phyloP scores from a whole-genome alignment of 805 yeast species.

The Zygosaccharomyces gambellarensis region DNA sequence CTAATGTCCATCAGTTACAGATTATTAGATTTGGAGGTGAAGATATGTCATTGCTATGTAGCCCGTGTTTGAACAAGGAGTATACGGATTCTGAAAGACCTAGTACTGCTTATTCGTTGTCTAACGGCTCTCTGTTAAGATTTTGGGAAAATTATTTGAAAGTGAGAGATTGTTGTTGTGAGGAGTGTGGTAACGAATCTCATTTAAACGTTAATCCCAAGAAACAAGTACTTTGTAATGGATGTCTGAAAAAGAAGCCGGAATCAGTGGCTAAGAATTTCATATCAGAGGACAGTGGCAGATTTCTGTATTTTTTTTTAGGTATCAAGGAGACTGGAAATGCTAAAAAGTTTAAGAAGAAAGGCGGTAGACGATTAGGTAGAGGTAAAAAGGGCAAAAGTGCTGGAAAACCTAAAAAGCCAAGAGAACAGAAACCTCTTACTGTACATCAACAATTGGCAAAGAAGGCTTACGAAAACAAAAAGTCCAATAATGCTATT shows the following conservation, averaged over 20 bases:
- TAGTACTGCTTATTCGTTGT: conserved; percentile 45
- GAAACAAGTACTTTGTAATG: conserved; percentile 39
- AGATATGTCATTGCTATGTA: conserved; percentile 49
- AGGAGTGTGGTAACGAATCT: conserved; percentile 40
- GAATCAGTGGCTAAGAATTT: conserved; percentile 21
- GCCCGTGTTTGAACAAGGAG: conserved; percentile 41
- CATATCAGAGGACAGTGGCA: conserved; percentile 44
- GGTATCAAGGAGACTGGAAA: conserved; percentile 42
- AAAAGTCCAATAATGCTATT: conserved; percentile 37
- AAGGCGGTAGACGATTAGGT: conserved; percentile 35
- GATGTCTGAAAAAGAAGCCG: conserved; percentile 36
- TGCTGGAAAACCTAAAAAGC: conserved; percentile 9
- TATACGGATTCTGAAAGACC: conserved; percentile 37
- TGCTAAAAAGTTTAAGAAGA: conserved; percentile 16
- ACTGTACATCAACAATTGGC: conserved; percentile 29
- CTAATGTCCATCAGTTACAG: conserved; percentile 49
- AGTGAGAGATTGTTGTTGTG: conserved; percentile 49
- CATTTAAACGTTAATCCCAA: conserved; percentile 37
- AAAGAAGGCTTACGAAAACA: conserved; percentile 23
- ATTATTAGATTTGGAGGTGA: conserved; percentile 51
- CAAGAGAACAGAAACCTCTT: conserved; percentile 20
- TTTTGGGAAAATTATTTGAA: conserved; percentile 44
- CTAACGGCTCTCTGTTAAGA: conserved; percentile 52
- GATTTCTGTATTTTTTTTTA: conserved; percentile 43
- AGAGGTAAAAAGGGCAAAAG: conserved; percentile 29